These are phyloP conservation scores for Drosera capensis DNA, from an alignment of 148 eudicot species.

Conservation along the genomic window DNA sequence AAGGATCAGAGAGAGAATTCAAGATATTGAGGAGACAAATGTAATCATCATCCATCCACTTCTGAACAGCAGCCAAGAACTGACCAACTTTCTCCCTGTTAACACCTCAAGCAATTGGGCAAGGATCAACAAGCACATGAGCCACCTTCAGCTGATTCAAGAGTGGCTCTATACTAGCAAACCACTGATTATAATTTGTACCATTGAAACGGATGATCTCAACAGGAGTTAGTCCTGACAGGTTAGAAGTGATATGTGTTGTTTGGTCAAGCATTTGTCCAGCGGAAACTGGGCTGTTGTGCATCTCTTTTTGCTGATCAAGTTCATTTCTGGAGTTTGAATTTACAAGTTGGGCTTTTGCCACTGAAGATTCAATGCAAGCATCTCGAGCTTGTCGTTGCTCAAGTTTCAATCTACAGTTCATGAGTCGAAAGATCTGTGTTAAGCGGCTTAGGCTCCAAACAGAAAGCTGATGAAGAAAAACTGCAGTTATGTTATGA, in stretches of 20 bases:
- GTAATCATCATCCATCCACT: slow-evolving; percentile 54
- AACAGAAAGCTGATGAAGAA: neutral
- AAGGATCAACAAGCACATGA: slow-evolving; percentile 3
- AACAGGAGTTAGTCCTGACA: neutral
- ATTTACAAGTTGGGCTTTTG: slow-evolving; percentile 10
- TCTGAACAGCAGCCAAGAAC: slow-evolving; percentile 26
- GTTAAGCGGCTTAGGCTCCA: neutral
- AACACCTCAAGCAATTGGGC: slow-evolving; percentile 14
- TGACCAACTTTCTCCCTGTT: slow-evolving; percentile 14
- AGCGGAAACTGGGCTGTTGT: neutral
- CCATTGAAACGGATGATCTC: slow-evolving; percentile 2
- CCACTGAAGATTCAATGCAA: slow-evolving; percentile 3
- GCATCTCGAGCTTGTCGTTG: slow-evolving; percentile 12
- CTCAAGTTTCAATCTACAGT: slow-evolving; percentile 25
- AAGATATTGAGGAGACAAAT: slow-evolving; percentile 54
- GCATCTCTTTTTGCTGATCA: neutral
- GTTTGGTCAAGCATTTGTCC: neutral
- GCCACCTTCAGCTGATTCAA: slow-evolving; percentile 2
- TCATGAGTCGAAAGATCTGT: neutral
- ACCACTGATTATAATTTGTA: slow-evolving; percentile 1
- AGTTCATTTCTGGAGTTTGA: slow-evolving; percentile 53
- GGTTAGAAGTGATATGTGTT: neutral
- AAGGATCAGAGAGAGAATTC: slow-evolving; percentile 53
- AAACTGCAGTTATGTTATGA: neutral
- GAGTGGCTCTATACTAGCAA: neutral